Conservation (phyloP, 75 land plant genomes). For the Isoetes taiwanensis region DNA sequence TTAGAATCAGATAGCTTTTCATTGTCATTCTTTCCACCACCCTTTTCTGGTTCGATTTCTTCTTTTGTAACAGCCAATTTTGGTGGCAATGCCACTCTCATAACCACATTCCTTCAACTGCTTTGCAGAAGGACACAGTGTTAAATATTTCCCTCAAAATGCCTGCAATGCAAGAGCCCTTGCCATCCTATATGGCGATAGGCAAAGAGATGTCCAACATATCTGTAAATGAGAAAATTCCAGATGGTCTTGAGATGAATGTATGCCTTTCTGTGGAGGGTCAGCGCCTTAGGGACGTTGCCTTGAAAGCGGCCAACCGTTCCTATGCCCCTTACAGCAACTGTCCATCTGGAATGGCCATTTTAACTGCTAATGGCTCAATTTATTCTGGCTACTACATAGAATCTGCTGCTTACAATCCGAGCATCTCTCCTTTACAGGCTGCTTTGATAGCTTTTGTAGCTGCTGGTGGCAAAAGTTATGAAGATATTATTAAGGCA, state of each 20-base stretch:
- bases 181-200: too few relatives aligned
- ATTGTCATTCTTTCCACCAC: too few relatives aligned
- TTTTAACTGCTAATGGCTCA: conserved; percentile 38
- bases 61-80: background rate
- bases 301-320: conserved; percentile 57
- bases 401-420: conserved; percentile 96
- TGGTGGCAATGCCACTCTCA: conserved; percentile 5
- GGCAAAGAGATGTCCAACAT: too few relatives aligned
- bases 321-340: conserved; percentile 89
- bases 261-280: too few relatives aligned
- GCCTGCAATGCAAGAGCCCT: too few relatives aligned
- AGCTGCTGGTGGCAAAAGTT: conserved; percentile 45
- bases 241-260: too few relatives aligned
- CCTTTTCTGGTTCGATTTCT: too few relatives aligned
- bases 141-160: too few relatives aligned
- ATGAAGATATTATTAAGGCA: conserved; percentile 50
- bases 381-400: conserved; percentile 55
- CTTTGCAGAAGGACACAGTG: background rate
- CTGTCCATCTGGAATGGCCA: conserved; percentile 74
- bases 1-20: background rate
- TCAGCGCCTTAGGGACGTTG: conserved; percentile 26
- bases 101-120: background rate
- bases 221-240: background rate
- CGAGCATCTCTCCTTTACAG: conserved; percentile 79
- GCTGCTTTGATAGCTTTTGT: conserved; percentile 78